Base-by-base conservation (phyloP, 2,329 filamentous ascomycete species). In the Mycocentrospora acerina region DNA sequence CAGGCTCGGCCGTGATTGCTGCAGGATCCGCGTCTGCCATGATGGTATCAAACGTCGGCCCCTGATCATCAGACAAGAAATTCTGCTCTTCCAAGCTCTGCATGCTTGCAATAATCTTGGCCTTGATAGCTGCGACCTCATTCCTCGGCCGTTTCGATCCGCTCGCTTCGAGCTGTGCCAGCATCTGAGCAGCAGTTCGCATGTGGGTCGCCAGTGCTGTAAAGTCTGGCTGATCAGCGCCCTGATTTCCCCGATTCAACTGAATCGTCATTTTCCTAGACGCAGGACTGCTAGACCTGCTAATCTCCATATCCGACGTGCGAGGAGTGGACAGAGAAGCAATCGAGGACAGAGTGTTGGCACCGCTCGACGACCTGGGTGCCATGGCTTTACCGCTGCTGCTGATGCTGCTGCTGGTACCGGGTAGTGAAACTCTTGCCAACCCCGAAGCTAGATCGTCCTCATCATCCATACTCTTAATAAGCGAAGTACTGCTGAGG, bases 51-150 rank as follows among this genome's bases (percentile, higher is more conserved):
- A 93, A 91, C 0, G 84, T 90, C 13, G 87, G 85, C 0, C 81
- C 55, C n/a, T 73, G 72, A 33, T 90, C 86, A 46, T 90, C 86
- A 2, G 81, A 70, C 33, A 89, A 82, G 55, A 93, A 93, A 61
- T 83, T 90, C 63, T 91, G 85, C 65, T 93, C 88, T 65, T 93
- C 88, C 7, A 93, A 71, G 51, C 79, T 89, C 64, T 93, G 88
- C 88, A 93, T 93, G 64, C 87, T 91, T 3, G 88, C 88, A 55
- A 93, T 93, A 48, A 93, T 93, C 68, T 88, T 90, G 27, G 86
- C 83, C 53, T 88, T 79, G 63, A 93, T 93, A 7, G 87, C 85
- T 13, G 86, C 88, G 4, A 93, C 88, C 67, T 93, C 88, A 19
- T 83, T 81, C 59, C 80, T 86, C 1, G 88, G 88, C 24, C 88